Conservation (phyloP, 169 alveolate genomes). For the Babesia divergens region DNA sequence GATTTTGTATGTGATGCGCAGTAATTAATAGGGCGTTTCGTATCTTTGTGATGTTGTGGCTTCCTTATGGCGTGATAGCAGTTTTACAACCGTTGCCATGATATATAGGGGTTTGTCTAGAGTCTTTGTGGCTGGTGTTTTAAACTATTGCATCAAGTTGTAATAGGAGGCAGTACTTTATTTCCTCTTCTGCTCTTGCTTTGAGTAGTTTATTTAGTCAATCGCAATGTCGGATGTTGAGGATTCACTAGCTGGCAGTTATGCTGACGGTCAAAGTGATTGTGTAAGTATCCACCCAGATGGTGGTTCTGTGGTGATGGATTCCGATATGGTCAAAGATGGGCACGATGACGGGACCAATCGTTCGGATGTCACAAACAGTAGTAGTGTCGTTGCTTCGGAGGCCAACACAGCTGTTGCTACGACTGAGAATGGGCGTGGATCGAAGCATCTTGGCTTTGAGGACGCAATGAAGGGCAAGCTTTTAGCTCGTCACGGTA, state of each 20-base stretch:
- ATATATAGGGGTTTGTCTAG: too few species aligned
- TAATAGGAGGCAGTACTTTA: too few species aligned
- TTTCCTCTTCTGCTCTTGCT: too few species aligned
- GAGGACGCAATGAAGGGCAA: conserved; percentile 43
- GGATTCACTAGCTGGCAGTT: conserved; percentile 24
- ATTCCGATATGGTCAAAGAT: not conserved
- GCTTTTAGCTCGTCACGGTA: conserved; percentile 52
- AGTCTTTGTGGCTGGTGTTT: too few species aligned
- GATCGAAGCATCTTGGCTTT: not conserved
- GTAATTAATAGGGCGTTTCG: too few species aligned
- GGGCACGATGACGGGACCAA: not conserved
- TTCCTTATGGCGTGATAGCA: too few species aligned
- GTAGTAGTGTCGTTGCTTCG: not conserved
- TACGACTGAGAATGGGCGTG: not conserved
- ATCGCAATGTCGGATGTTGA: conserved; percentile 24
- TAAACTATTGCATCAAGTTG: too few species aligned
- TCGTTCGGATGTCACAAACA: not conserved
- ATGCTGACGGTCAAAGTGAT: conserved; percentile 25
- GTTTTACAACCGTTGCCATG: too few species aligned
- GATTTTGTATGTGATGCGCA: too few species aligned
- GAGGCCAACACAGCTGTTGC: not conserved
- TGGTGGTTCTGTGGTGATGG: not conserved
- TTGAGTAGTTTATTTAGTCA: too few species aligned
- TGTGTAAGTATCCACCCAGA: not conserved
- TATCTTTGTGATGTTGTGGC: too few species aligned